These are phyloP conservation scores for Chlamydomonas sphaeroides DNA, from an alignment of 139 green algal genomes.

Conservation along the genomic window DNA sequence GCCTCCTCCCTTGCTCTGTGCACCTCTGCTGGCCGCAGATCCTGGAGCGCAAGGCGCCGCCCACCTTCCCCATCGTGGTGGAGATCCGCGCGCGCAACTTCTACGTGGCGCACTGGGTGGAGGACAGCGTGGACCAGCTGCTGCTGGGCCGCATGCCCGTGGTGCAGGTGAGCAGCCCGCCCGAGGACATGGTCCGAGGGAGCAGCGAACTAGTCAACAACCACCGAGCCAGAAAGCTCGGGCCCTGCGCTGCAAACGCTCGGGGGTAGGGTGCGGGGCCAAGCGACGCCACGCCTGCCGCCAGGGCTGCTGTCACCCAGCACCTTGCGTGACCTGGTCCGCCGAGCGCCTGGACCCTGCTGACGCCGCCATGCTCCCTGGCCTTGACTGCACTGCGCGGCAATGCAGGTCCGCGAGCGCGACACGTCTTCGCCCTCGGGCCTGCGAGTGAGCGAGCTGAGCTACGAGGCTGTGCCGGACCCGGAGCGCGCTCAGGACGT, in stretches of 20 bases:
- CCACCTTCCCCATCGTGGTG: conserved; percentile 94
- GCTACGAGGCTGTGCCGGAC: conserved; percentile 42
- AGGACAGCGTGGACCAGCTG: conserved; percentile 87
- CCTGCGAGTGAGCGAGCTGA: conserved; percentile 28
- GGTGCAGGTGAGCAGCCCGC: conserved; percentile 72
- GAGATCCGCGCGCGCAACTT: conserved; percentile 91
- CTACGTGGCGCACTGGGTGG: conserved; percentile 90
- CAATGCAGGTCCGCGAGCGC: conserved; percentile 28
- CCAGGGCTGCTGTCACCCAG: too few species aligned
- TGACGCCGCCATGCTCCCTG: too few species aligned
- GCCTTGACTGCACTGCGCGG: too few species aligned
- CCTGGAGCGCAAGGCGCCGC: conserved; percentile 89
- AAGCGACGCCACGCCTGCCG: too few species aligned
- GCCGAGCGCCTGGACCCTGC: too few species aligned
- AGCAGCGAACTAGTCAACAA: too few species aligned
- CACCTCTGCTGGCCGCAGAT: conserved; percentile 40
- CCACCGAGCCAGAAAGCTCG: too few species aligned
- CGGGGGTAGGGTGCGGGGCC: too few species aligned
- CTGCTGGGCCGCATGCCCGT: conserved; percentile 77
- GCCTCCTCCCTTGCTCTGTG: neutral
- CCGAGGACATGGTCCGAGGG: too few species aligned
- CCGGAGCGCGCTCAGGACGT: conserved; percentile 13
- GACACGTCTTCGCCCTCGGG: neutral
- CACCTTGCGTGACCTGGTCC: too few species aligned
- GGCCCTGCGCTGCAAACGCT: too few species aligned